These are phyloP conservation scores for Heliocybe sulcata DNA, from an alignment of 1,284 basidiomycete species.

Conservation along the genomic window DNA sequence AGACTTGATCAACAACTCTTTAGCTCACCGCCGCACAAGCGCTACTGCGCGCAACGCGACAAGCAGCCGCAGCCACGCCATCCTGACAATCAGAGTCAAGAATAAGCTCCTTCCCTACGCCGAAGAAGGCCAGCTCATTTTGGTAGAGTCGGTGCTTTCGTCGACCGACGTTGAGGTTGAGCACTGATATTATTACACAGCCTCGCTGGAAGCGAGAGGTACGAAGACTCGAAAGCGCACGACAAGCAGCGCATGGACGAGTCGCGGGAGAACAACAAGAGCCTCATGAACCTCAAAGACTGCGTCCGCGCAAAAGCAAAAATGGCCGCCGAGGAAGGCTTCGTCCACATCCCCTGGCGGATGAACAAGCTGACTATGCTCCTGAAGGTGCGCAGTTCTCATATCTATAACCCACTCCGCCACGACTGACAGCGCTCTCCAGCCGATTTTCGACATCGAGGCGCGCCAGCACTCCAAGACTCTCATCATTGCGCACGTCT, in stretches of 20 bases:
- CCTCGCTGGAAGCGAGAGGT: slow-evolving; percentile 25
- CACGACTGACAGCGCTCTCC: neutral
- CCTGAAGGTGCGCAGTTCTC: slow-evolving; percentile 18
- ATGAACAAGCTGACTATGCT: slow-evolving; percentile 26
- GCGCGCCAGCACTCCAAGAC: slow-evolving; percentile 21
- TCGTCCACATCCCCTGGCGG: slow-evolving; percentile 28
- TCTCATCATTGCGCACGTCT: slow-evolving; percentile 28
- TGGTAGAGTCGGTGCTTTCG: slow-evolving; percentile 22
- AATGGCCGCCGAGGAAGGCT: slow-evolving; percentile 25
- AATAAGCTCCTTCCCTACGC: slow-evolving; percentile 24
- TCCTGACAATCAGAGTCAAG: slow-evolving; percentile 24
- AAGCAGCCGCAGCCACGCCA: slow-evolving; percentile 24
- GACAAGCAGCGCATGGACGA: slow-evolving; percentile 26
- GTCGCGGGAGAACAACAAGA: slow-evolving; percentile 27
- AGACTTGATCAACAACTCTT: slow-evolving; percentile 19
- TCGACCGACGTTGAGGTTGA: no score
- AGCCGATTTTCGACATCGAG: slow-evolving; percentile 29
- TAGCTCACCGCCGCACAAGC: slow-evolving; percentile 23
- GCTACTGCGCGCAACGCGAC: slow-evolving; percentile 23
- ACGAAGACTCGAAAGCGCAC: slow-evolving; percentile 27
- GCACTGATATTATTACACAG: slow-evolving; percentile 9
- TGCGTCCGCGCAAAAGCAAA: slow-evolving; percentile 28
- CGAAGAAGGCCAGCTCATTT: slow-evolving; percentile 25
- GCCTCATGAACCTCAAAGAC: slow-evolving; percentile 28
- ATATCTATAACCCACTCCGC: neutral